Evolutionary conservation across 345 rosid genomes (phyloP).

Genomic region (Syzygium grande): DNA sequence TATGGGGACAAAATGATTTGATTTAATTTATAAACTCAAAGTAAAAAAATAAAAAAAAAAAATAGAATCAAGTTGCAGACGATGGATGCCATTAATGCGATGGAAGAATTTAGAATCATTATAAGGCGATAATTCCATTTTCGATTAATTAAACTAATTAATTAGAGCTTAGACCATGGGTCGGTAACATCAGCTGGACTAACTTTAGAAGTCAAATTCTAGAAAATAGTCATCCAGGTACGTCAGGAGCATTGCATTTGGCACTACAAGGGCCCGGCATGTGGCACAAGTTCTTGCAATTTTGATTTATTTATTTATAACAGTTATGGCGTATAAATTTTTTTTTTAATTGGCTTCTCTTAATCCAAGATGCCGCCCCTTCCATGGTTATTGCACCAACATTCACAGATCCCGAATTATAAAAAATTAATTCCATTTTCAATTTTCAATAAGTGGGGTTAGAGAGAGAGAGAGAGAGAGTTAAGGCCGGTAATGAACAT

Average conservation of each 20-base stretch:
- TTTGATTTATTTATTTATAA: too few species aligned
- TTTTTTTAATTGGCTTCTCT: background rate
- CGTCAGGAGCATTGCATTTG: constrained; percentile 24
- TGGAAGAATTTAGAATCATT: too few species aligned
- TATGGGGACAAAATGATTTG: too few species aligned
- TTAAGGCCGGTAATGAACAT: background rate
- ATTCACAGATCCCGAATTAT: background rate
- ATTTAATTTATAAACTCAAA: too few species aligned
- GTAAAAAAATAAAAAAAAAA: too few species aligned
- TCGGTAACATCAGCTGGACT: background rate
- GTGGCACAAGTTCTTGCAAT: constrained; percentile 3
- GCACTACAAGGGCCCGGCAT: constrained; percentile 6
- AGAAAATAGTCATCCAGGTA: background rate
- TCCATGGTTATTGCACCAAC: background rate
- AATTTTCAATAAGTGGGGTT: background rate
- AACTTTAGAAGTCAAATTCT: background rate
- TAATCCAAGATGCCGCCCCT: background rate
- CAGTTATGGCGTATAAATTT: too few species aligned
- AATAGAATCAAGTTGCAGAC: too few species aligned
- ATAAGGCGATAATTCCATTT: too few species aligned
- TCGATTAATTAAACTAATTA: background rate
- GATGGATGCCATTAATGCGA: too few species aligned
- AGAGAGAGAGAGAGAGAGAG: background rate
- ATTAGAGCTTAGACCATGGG: background rate
- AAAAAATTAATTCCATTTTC: background rate